Evolutionary conservation across 177 flowering plant species (phyloP), one percentile per base, ranked within the genome.

Genomic region (Tripterygium wilfordii): DNA sequence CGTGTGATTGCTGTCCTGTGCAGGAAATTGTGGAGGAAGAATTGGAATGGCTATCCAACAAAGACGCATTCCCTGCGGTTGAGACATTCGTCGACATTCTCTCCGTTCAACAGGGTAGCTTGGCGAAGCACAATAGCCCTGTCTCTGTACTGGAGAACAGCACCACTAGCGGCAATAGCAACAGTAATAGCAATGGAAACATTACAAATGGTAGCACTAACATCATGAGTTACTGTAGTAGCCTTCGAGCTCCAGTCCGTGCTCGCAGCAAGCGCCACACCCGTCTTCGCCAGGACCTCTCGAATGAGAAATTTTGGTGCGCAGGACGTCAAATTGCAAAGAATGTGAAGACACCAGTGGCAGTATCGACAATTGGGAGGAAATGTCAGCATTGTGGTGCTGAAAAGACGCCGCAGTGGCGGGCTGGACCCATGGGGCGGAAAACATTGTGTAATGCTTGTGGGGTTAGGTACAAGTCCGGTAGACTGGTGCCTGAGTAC

Each of bases 371-470:
- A 0, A 25, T 48, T 5, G 85, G 82, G 30, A 72, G 96, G 61
- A 75, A 69, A 45, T 88, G 96, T 57, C 49, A 37, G 64, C 96
- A 88, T 53, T 88, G 96, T 53, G 64, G 56, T 4, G 57, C 85
- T 3, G 95, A 88, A 54, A 81, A 77, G 63, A 88, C 91, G 7
- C 94, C 96, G 5, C 96, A 88, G 42, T 88, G 94, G 94, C 56
- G 94, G 45, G 82, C 85, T 0, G 96, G 96, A 0, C 96, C 96
- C 0, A 25, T 51, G n/a, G 96, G 94, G 3, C 85, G 90, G 0
- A 88, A 88, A 48, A 88, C 94, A 0, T 77, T 88, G 0, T 88
- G 96, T 48, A 88, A 88, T 57, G 96, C 96, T 21, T 88, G 96
- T 48, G 94, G 96, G 33, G 96, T 88, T 40, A 54, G 96, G 65